Conservation (phyloP, 257 asterid genomes). For the Galeopsis tetrahit region DNA sequence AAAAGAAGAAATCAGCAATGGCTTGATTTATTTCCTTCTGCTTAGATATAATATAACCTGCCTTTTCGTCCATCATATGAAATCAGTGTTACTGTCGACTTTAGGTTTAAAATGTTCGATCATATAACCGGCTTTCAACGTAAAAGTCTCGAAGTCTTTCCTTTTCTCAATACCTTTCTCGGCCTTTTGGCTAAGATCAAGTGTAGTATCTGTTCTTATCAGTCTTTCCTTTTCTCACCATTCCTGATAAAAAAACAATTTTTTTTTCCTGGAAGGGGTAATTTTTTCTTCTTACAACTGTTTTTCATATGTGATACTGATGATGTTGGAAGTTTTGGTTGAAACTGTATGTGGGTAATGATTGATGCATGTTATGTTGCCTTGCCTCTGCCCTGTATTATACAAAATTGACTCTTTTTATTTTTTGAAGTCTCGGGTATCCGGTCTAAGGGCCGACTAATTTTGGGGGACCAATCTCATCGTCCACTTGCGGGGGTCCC, state of each 20-base stretch:
- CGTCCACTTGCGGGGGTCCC: too few species aligned
- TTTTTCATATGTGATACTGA: background rate
- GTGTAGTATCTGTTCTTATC: too few species aligned
- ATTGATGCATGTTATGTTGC: background rate
- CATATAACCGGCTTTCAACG: conserved; percentile 2
- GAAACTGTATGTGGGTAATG: background rate
- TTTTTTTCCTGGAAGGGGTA: background rate
- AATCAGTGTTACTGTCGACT: conserved; percentile 4
- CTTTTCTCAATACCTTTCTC: background rate
- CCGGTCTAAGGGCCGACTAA: too few species aligned
- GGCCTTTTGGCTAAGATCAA: too few species aligned
- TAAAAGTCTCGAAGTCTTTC: background rate
- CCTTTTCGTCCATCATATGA: background rate
- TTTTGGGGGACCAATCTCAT: too few species aligned
- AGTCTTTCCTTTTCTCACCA: too few species aligned
- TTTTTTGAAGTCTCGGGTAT: too few species aligned
- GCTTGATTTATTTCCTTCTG: conserved; percentile 40
- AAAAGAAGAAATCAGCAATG: conserved; percentile 62
- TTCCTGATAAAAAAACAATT: too few species aligned
- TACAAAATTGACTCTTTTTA: too few species aligned
- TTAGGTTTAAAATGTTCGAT: conserved; percentile 6
- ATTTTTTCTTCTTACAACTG: background rate
- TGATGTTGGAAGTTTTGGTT: background rate
- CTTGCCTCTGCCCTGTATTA: background rate
- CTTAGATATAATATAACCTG: conserved; percentile 1